These are phyloP conservation scores for Lactarius tabidus DNA, from an alignment of 768 basidiomycete genomes.

Conservation along the genomic window DNA sequence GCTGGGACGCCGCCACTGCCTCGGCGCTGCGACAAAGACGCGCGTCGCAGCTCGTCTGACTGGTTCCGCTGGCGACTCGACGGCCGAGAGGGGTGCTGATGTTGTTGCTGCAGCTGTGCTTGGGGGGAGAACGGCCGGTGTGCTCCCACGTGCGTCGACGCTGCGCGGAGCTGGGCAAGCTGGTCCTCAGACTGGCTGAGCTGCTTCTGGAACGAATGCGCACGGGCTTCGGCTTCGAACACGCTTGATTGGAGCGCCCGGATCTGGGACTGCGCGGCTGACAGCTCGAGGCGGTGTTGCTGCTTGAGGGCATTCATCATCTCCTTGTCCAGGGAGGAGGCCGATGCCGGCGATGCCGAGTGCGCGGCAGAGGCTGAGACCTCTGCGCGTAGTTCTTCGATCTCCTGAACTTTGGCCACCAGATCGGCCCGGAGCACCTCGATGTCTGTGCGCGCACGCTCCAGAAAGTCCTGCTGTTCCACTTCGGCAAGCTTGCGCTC, in stretches of 20 bases:
- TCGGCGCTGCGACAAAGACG: conserved; percentile 32
- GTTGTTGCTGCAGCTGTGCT: conserved; percentile 25
- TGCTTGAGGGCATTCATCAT: conserved; percentile 66
- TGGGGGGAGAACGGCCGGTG: conserved; percentile 42
- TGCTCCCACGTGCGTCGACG: conserved; percentile 42
- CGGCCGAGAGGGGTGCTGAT: conserved; percentile 39
- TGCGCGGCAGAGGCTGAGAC: conserved; percentile 41
- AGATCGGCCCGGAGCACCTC: conserved; percentile 66
- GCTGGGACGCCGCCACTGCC: conserved; percentile 30
- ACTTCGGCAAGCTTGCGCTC: conserved; percentile 45
- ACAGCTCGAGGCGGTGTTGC: conserved; percentile 77
- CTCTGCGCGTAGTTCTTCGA: conserved; percentile 52
- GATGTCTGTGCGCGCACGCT: conserved; percentile 62
- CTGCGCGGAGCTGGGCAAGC: conserved; percentile 44
- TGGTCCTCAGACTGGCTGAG: conserved; percentile 64
- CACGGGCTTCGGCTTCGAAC: conserved; percentile 67
- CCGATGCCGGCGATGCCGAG: conserved; percentile 15
- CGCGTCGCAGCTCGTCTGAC: conserved; percentile 39
- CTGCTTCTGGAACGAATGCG: conserved; percentile 66
- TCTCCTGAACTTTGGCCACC: conserved; percentile 58
- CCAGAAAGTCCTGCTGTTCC: conserved; percentile 61
- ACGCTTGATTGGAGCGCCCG: conserved; percentile 68
- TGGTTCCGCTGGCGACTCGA: conserved; percentile 40
- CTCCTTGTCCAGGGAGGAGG: conserved; percentile 65
- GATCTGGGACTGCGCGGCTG: conserved; percentile 73